These are phyloP conservation scores for Zea mays DNA, from an alignment of 176 grass and related monocot species.

Conservation along the genomic window Zm-B73-REFERENCE-NAM-5.0 NC_050097.1:53042501-53043000, in stretches of 20 bases:
- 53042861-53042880: constrained; percentile 32
- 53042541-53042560: constrained; percentile 86
- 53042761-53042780: constrained; percentile 30
- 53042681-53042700: constrained; percentile 50
- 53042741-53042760: constrained; percentile 39
- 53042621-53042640: constrained; percentile 42
- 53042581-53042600: constrained; percentile 60
- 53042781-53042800: constrained; percentile 50
- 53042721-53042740: constrained; percentile 39
- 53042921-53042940: constrained; percentile 29
- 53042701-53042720: constrained; percentile 48
- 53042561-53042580: constrained; percentile 66
- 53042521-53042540: constrained; percentile 67
- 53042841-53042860: constrained; percentile 38
- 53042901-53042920: constrained; percentile 42
- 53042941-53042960: constrained; percentile 34
- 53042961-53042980: constrained; percentile 45
- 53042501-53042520: constrained; percentile 64
- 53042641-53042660: constrained; percentile 55
- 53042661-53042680: constrained; percentile 52
- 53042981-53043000: constrained; percentile 42
- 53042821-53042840: constrained; percentile 38
- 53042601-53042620: constrained; percentile 30
- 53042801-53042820: constrained; percentile 34
- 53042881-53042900: constrained; percentile 45